Percentiles rank a stretch among this genome's conserved stretches.
These are phyloP conservation scores for Fusarium nelsonii DNA, from an alignment of 2,329 filamentous ascomycete genomes.

Conservation along the genomic window DNA sequence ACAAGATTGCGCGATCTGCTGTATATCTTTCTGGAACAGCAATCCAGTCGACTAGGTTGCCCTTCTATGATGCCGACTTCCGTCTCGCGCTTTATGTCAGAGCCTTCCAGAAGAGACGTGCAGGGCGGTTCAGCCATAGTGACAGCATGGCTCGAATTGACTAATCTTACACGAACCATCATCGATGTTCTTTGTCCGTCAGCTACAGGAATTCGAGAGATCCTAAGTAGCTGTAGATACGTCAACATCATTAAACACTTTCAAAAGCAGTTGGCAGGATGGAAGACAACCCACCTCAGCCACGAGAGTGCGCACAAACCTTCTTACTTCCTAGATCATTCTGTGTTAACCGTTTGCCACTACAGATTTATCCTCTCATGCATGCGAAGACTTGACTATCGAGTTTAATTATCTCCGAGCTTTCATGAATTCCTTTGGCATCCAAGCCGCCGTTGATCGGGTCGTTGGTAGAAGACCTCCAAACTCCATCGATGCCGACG, in stretches of 20 bases:
- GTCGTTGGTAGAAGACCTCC: conserved; percentile 32
- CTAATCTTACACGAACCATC: conserved; percentile 22
- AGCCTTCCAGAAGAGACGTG: background rate
- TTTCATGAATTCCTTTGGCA: conserved; percentile 62
- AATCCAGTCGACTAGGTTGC: conserved; percentile 28
- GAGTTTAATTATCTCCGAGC: conserved; percentile 62
- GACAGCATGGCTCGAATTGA: conserved; percentile 25
- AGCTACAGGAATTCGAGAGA: conserved; percentile 44
- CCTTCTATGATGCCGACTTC: conserved; percentile 19
- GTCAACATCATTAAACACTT: conserved; percentile 34
- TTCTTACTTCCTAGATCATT: fast-evolving
- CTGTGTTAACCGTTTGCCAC: fast-evolving
- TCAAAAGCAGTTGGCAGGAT: conserved; percentile 22
- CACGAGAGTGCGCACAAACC: background rate
- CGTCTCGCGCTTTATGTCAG: conserved; percentile 1
- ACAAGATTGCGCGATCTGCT: conserved; percentile 14
- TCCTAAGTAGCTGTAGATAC: conserved; percentile 11
- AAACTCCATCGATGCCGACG: background rate
- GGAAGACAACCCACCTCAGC: conserved; percentile 18
- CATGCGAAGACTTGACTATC: conserved; percentile 41
- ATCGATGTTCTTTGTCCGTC: conserved; percentile 56
- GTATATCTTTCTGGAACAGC: conserved; percentile 32
- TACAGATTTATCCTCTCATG: background rate
- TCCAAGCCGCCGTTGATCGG: conserved; percentile 67
- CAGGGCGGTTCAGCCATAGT: background rate